Evolutionary conservation across 805 yeast genomes (phyloP), one percentile per base, ranked within the genome.

Genomic region (Lipomyces sp.): DNA sequence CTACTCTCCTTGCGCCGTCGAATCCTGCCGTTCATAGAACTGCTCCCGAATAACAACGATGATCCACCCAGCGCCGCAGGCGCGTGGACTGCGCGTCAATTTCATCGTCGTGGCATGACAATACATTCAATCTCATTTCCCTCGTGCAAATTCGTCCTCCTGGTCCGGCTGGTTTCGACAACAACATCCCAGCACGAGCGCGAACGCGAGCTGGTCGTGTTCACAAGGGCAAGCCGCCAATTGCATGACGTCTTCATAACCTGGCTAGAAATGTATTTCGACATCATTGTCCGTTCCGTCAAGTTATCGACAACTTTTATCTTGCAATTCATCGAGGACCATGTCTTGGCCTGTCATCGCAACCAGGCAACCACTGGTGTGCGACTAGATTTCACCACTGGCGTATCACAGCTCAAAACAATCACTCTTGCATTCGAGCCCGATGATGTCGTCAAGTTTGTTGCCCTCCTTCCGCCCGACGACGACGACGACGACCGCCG

Each of bases 231-330:
- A 7, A 51, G 65, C 5, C 33, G 39, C 39, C 68, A 64, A 42
- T 18, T 66, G 6, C 53, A 34, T 6, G 18, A n/a, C 33, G 64
- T 50, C 13, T 64, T 66, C 42, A 11, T 33, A 18, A 50, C 29
- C 6, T 66, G 70, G 70, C n/a, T 66, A 18, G 68, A 66, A 32
- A 34, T 53, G 37, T 59, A 45, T 32, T 66, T 61, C 37, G 70
- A 66, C 32, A 51, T 58, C 4, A 33, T 45, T 1, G 58, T 64
- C 29, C 61, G 62, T 6, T 59, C 57, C 15, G 50, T 64, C 13
- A 37, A 15, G 7, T 33, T 66, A 13, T 45, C 58, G 0, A n/a
- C 65, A 4, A 32, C 32, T 3, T 32, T 60, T 18, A 6, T 64
- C 30, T 53, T 56, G n/a, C 45, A 50, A 15, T 64, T 61, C 55